phyloP scores from a whole-genome alignment of 768 basidiomycete species.

The Strobilomyces confusus region DNA sequence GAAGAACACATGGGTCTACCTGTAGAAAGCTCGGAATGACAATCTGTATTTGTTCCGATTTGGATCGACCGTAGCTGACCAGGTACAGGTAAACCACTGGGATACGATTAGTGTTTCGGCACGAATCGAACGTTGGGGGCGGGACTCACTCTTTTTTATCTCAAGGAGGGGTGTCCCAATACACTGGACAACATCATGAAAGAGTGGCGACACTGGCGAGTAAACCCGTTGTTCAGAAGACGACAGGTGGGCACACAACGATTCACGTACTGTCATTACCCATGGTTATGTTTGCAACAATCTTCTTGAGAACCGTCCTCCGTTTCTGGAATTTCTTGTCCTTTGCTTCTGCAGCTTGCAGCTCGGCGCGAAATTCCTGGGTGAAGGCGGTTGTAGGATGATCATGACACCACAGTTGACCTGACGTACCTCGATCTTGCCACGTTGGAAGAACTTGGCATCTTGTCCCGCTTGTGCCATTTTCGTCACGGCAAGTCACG shows the following conservation, averaged over 20 bases:
- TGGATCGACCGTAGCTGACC: constrained; percentile 92
- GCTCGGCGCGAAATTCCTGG: constrained; percentile 86
- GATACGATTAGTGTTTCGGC: neutral
- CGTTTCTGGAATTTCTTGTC: constrained; percentile 95
- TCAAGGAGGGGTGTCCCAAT: constrained; percentile 93
- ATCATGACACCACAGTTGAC: constrained; percentile 3
- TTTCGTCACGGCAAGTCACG: neutral
- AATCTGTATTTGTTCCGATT: constrained; percentile 89
- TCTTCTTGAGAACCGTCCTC: constrained; percentile 94
- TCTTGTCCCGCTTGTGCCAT: constrained; percentile 72
- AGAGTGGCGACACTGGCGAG: constrained; percentile 81
- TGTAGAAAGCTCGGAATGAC: constrained; percentile 90
- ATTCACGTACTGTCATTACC: constrained; percentile 89
- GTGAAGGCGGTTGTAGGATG: constrained; percentile 13
- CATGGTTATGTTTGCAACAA: constrained; percentile 99
- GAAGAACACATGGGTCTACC: constrained; percentile 39
- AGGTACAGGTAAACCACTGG: constrained; percentile 97
- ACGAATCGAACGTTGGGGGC: neutral
- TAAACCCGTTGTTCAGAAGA: constrained; percentile 15
- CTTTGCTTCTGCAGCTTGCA: constrained; percentile 87
- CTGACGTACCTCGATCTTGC: constrained; percentile 76
- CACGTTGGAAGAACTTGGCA: constrained; percentile 88
- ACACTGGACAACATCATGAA: constrained; percentile 94
- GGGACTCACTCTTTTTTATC: constrained; percentile 94
- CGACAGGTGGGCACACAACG: constrained; percentile 6